These are phyloP conservation scores for Saturnispora ahearnii DNA, from an alignment of 805 yeast species.

Conservation along the genomic window DNA sequence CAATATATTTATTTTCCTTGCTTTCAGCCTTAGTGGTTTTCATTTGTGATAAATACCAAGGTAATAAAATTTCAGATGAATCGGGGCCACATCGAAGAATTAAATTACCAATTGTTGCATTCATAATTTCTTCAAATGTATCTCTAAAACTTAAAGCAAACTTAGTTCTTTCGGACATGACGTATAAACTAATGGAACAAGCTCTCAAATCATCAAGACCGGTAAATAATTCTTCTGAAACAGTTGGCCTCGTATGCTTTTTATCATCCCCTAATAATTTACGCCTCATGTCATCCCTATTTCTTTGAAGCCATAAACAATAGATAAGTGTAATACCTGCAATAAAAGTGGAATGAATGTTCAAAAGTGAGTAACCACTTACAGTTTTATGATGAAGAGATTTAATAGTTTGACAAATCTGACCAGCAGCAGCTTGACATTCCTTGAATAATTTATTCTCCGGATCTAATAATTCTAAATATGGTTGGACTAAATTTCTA, in stretches of 20 bases:
- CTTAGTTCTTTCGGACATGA: slow-evolving; percentile 57
- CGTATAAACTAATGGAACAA: slow-evolving; percentile 54
- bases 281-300: slow-evolving; percentile 49
- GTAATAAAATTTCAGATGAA: slow-evolving; percentile 46
- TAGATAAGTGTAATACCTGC: slow-evolving; percentile 62
- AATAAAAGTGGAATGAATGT: slow-evolving; percentile 57
- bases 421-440: slow-evolving; percentile 68
- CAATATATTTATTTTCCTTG: background rate
- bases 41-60: slow-evolving; percentile 10
- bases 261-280: slow-evolving; percentile 46
- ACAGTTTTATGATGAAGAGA: slow-evolving; percentile 55
- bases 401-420: slow-evolving; percentile 54
- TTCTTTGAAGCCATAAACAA: slow-evolving; percentile 59
- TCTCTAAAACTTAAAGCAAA: slow-evolving; percentile 56
- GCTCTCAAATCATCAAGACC: slow-evolving; percentile 57
- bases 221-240: slow-evolving; percentile 42
- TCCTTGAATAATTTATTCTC: slow-evolving; percentile 51
- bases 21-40: background rate
- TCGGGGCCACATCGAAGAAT: slow-evolving; percentile 57
- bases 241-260: slow-evolving; percentile 51
- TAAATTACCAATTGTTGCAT: slow-evolving; percentile 54
- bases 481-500: slow-evolving; percentile 54
- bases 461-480: slow-evolving; percentile 51
- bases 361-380: slow-evolving; percentile 55
- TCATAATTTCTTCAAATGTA: slow-evolving; percentile 58